phyloP scores from a whole-genome alignment of 2,329 filamentous ascomycete genomes.

The Pseudogymnoascus sp. region DNA sequence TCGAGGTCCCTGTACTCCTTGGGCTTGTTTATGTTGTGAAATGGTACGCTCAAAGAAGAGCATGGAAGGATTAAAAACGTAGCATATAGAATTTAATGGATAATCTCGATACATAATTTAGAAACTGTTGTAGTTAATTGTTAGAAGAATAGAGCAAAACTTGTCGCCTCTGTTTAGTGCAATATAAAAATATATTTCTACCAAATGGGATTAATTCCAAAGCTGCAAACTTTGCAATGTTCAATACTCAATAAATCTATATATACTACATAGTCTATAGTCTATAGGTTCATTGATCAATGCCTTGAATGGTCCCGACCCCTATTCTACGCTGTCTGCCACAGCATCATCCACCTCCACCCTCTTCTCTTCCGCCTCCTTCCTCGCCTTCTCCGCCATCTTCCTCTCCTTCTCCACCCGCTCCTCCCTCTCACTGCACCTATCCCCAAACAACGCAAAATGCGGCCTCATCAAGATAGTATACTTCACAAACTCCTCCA shows the following conservation, averaged over 20 bases:
- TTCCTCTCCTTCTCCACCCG: conserved; percentile 22
- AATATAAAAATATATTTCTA: background rate
- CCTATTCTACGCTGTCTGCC: background rate
- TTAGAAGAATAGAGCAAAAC: background rate
- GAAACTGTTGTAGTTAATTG: background rate
- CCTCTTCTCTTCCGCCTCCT: conserved; percentile 94
- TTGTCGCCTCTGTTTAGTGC: background rate
- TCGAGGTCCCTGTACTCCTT: conserved; percentile 73
- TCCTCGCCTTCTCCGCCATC: conserved; percentile 50
- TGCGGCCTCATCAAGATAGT: conserved; percentile 57
- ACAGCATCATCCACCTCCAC: conserved; percentile 57
- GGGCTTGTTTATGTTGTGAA: conserved; percentile 64
- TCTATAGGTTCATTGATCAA: background rate
- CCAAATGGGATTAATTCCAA: conserved; percentile 57
- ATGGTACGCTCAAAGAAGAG: conserved; percentile 42
- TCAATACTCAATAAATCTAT: background rate
- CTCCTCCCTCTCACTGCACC: conserved; percentile 52
- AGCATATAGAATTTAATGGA: background rate
- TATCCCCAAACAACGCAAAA: conserved; percentile 52
- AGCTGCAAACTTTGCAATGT: background rate
- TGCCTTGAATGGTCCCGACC: background rate
- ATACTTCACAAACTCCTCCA: conserved; percentile 65
- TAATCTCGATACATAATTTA: background rate
- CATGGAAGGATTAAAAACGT: background rate
- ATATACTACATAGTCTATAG: background rate